Base-by-base conservation (phyloP, 2,329 filamentous ascomycete genomes). In the Fusarium sororula region DNA sequence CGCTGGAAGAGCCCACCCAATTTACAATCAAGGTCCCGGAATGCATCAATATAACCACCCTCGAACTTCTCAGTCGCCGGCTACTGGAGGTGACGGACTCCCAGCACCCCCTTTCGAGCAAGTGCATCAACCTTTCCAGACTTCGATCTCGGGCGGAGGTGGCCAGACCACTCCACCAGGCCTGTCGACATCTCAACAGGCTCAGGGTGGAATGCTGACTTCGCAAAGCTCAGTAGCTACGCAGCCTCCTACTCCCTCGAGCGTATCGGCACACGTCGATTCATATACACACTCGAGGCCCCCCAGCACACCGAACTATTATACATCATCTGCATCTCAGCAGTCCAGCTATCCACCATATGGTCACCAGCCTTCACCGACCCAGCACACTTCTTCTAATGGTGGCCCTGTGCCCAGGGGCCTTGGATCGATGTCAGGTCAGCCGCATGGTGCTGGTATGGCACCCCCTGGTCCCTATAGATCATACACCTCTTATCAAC, bases 31-130 rank as follows among this genome's bases (percentile, higher is more conserved):
- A 68, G 89, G 89, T 59, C 87, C 89, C 37, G 86, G 87, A 53
- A 84, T 89, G 79, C 70, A 79, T 32, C 81, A 79, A 47, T 78
- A 76, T 63, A 77, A 77, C 57, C 79, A 81, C 38, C 77, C 76
- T 22, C 77, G 82, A 62, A 81, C 76, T 71, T 81, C 83, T 7
- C 81, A 81, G 59, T 83, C 82, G 30, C 91, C 92, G 20, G 81
- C 84, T 15, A 87, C 89, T 13, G 85, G 86, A 35, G 86, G 85
- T 54, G 90, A 94, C 79, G 87, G 87, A 55, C 85, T 95, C 62
- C 88, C 92, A 68, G 86, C 89, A 62, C 90, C 92, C 68, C 88
- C 91, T 12, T 94, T 92, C 82, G 91, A 93, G 72, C 85, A 90
- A 70, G 90, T 91, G 74, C 87, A 92, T 68, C 88, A 91, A 50